Conservation (phyloP, 306 rosid species). For the Cucumis melo region DNA sequence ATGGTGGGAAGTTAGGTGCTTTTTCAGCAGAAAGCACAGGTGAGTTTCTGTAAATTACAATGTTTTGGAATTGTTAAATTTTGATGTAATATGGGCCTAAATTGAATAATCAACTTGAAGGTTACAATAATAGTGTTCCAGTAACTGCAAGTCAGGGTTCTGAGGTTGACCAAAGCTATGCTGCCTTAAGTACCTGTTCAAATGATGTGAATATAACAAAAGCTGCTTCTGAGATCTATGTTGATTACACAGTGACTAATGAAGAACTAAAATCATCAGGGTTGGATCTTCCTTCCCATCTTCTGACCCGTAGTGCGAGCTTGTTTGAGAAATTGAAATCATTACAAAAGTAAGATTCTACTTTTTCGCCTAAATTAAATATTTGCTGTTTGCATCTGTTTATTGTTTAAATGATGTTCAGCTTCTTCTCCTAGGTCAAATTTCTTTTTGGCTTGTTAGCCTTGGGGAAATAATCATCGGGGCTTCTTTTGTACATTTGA, state of each 20-base stretch:
- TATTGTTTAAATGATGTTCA: neutral
- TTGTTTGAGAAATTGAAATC: slow-evolving; percentile 63
- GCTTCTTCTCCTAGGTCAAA: neutral
- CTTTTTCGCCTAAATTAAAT: neutral
- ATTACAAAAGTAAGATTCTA: slow-evolving; percentile 35
- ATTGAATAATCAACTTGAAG: slow-evolving; percentile 22
- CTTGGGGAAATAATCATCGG: neutral
- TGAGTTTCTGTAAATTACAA: slow-evolving; percentile 17
- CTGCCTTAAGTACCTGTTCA: slow-evolving; percentile 5
- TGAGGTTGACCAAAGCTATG: slow-evolving; percentile 20
- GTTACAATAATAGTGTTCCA: slow-evolving; percentile 13
- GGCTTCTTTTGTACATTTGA: neutral
- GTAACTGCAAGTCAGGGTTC: slow-evolving; percentile 21
- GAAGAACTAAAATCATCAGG: slow-evolving; percentile 28
- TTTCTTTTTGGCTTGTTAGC: neutral
- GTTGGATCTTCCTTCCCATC: slow-evolving; percentile 35
- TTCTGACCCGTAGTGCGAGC: slow-evolving; percentile 35
- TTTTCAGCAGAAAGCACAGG: slow-evolving; percentile 19
- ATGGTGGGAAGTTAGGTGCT: slow-evolving; percentile 16
- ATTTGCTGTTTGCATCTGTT: slow-evolving; percentile 8
- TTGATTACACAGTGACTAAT: neutral
- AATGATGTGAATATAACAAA: slow-evolving; percentile 1
- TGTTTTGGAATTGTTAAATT: slow-evolving; percentile 14
- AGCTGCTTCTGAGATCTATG: slow-evolving; percentile 14
- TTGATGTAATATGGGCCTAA: slow-evolving; percentile 28